phyloP scores from a whole-genome alignment of 495 filamentous ascomycete species.

The Ascobolus immersus region DNA sequence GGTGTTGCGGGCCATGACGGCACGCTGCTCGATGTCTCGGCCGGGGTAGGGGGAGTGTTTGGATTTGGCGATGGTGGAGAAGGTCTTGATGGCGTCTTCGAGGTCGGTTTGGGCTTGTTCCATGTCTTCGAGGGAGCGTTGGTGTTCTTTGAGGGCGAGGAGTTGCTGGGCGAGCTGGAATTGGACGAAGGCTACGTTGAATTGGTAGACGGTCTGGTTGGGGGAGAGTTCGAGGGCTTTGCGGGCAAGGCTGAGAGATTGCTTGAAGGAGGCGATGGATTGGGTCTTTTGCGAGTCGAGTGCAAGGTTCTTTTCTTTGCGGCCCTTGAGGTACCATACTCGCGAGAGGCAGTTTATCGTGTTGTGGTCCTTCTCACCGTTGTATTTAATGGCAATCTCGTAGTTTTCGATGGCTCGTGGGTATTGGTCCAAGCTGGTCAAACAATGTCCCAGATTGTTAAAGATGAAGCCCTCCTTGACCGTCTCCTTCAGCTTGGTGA shows the following conservation, averaged over 20 bases:
- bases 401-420: conserved; percentile 74
- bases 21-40: conserved; percentile 71
- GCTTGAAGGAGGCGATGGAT: conserved; percentile 41
- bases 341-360: conserved; percentile 79
- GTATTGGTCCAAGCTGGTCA: conserved; percentile 68
- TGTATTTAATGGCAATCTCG: conserved; percentile 63
- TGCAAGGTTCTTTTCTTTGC: conserved; percentile 50
- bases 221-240: conserved; percentile 52
- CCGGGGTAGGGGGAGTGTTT: conserved; percentile 79
- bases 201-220: conserved; percentile 70
- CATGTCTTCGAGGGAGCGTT: conserved; percentile 54
- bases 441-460: conserved; percentile 80
- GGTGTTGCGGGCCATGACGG: conserved; percentile 87
- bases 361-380: conserved; percentile 45
- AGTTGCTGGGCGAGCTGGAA: conserved; percentile 69
- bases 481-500: conserved; percentile 68
- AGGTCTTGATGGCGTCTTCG: conserved; percentile 63
- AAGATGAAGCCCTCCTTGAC: conserved; percentile 64
- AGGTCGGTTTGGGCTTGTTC: conserved; percentile 56
- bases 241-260: conserved; percentile 61
- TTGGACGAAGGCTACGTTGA: conserved; percentile 94
- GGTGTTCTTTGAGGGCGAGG: conserved; percentile 43
- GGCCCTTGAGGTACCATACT: conserved; percentile 73
- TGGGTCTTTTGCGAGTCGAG: not conserved
- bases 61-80: conserved; percentile 52